Conservation (phyloP, 2,329 filamentous ascomycete species). For the Xylariaceae sp. region DNA sequence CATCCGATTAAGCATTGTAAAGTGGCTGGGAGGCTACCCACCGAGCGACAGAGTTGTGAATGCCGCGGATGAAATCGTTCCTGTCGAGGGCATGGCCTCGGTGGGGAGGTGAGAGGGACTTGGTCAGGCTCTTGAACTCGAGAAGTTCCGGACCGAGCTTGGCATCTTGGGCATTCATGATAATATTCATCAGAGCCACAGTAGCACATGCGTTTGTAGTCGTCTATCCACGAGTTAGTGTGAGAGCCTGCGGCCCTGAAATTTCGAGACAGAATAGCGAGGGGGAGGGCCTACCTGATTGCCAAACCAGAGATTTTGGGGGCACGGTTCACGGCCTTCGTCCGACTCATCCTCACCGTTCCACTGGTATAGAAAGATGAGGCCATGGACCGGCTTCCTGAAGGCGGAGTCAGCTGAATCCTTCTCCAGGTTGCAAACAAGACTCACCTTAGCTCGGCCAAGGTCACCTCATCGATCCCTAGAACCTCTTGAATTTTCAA, state of each 20-base stretch:
- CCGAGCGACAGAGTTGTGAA: conserved; percentile 84
- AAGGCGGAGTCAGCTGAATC: no score
- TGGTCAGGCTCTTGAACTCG: conserved; percentile 67
- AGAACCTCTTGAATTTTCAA: conserved; percentile 73
- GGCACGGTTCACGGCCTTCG: conserved; percentile 44
- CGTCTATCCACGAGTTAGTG: conserved; percentile 45
- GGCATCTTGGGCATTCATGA: conserved; percentile 70
- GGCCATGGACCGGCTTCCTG: conserved; percentile 67
- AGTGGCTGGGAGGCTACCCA: conserved; percentile 31
- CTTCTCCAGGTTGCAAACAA: conserved; percentile 2
- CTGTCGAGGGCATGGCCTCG: conserved; percentile 69
- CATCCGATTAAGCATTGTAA: no score
- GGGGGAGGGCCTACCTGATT: conserved; percentile 58
- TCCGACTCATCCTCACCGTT: conserved; percentile 43
- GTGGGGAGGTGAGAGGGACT: conserved; percentile 58
- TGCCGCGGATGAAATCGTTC: conserved; percentile 67
- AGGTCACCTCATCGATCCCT: conserved; percentile 57
- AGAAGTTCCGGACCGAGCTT: conserved; percentile 63
- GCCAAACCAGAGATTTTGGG: conserved; percentile 77
- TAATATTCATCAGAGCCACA: conserved; percentile 85
- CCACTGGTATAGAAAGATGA: conserved; percentile 84
- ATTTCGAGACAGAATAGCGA: conserved; percentile 1
- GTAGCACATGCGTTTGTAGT: conserved; percentile 82
- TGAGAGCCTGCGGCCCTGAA: no score
- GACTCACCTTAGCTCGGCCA: conserved; percentile 55